Conservation (phyloP, 1,139 yeast species). For the Candida sanyaensis region DNA sequence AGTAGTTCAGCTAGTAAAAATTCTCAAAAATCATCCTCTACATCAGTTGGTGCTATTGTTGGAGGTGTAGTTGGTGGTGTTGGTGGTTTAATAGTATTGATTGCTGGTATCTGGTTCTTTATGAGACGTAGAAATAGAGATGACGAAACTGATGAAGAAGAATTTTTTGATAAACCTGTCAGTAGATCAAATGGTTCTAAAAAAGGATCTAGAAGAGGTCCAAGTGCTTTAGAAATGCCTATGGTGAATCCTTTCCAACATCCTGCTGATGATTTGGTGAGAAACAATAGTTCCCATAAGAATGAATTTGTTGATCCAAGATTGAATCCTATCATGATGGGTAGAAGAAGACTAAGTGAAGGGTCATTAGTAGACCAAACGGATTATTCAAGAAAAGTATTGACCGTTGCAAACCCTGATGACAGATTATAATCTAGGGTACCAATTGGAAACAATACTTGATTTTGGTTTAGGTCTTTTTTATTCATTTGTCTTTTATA, state of each 20-base stretch:
- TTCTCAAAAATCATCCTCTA: slow-evolving; percentile 3
- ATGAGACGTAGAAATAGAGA: slow-evolving; percentile 45
- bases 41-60: slow-evolving; percentile 54
- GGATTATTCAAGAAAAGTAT: slow-evolving; percentile 70
- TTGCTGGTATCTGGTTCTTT: slow-evolving; percentile 40
- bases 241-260: slow-evolving; percentile 61
- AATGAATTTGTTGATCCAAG: slow-evolving; percentile 50
- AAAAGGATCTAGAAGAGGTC: slow-evolving; percentile 24
- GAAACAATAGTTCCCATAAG: slow-evolving; percentile 18
- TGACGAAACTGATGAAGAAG: slow-evolving; percentile 54
- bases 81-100: slow-evolving; percentile 25
- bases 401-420: slow-evolving; percentile 78
- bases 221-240: slow-evolving; percentile 45
- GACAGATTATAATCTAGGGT: slow-evolving; percentile 9
- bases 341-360: slow-evolving; percentile 71
- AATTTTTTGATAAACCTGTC: slow-evolving; percentile 38
- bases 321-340: slow-evolving; percentile 68
- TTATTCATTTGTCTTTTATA: too few relatives aligned
- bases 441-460: neutral
- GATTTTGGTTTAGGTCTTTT: too few relatives aligned
- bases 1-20: slow-evolving; percentile 4
- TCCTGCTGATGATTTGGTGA: slow-evolving; percentile 41
- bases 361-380: slow-evolving; percentile 80
- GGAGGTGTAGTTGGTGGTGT: slow-evolving; percentile 74
- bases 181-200: slow-evolving; percentile 26